A percentile compares a stretch with the other conserved stretches of the same genome.
Conservation (phyloP, 1,284 basidiomycete genomes). For the Moesziomyces antarcticus region DNA sequence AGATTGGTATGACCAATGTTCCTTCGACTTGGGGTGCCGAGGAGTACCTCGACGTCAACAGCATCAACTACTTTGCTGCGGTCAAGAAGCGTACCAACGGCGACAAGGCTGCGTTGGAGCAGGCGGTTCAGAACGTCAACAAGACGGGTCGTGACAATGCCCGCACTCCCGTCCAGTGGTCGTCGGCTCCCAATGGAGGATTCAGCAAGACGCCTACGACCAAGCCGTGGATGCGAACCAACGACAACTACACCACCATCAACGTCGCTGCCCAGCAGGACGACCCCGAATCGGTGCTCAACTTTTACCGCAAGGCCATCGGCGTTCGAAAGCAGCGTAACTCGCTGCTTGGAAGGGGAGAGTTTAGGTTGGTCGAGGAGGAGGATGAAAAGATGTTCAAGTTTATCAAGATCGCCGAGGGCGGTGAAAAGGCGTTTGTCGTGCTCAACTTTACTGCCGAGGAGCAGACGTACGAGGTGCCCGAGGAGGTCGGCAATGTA, state of each 20-base stretch:
- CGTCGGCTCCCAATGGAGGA: constrained; percentile 73
- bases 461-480: constrained; percentile 32
- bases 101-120: constrained; percentile 67
- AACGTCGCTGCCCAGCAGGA: constrained; percentile 73
- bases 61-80: constrained; percentile 50
- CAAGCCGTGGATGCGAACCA: constrained; percentile 80
- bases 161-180: constrained; percentile 79
- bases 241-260: constrained; percentile 76
- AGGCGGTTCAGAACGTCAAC: constrained; percentile 71
- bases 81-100: constrained; percentile 32
- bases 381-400: constrained; percentile 73
- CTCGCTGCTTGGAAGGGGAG: constrained; percentile 73
- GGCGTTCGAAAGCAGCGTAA: constrained; percentile 72
- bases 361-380: constrained; percentile 72
- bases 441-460: constrained; percentile 52
- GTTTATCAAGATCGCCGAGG: constrained; percentile 71
- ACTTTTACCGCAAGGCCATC: constrained; percentile 75
- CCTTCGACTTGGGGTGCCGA: constrained; percentile 77
- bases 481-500: constrained; percentile 9
- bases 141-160: constrained; percentile 78
- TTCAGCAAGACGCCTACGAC: constrained; percentile 73
- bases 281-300: constrained; percentile 72
- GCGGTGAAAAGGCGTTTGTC: constrained; percentile 49
- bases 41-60: constrained; percentile 68
- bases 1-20: constrained; percentile 77